Percentiles rank a stretch among this genome's conserved stretches.
phyloP scores from a whole-genome alignment of 805 yeast species.

The Ogataea ramenticola region DNA sequence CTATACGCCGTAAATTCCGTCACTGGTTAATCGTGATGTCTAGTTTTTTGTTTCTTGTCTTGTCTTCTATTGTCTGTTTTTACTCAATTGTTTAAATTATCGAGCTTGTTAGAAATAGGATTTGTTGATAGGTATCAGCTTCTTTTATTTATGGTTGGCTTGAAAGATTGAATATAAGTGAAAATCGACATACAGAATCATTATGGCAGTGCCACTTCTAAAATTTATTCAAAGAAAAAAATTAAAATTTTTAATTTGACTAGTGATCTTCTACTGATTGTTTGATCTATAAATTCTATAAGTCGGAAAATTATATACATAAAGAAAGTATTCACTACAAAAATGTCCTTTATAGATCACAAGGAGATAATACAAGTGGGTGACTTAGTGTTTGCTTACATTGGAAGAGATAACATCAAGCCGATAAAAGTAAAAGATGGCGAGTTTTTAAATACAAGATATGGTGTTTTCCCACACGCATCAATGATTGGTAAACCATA shows the following conservation, averaged over 20 bases:
- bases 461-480: constrained; percentile 82
- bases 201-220: neutral
- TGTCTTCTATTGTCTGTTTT: too few species aligned
- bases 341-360: neutral
- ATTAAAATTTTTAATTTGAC: too few species aligned
- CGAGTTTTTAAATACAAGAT: constrained; percentile 70
- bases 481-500: constrained; percentile 73
- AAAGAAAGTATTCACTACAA: neutral
- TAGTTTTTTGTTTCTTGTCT: neutral
- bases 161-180: neutral
- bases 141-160: neutral
- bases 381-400: constrained; percentile 80
- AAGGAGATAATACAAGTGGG: constrained; percentile 74
- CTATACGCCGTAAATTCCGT: neutral
- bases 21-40: too few species aligned
- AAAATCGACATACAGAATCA: too few species aligned
- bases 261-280: too few species aligned
- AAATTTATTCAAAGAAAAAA: too few species aligned
- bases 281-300: too few species aligned
- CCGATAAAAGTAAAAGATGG: constrained; percentile 60
- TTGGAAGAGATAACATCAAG: constrained; percentile 72
- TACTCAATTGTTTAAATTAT: neutral
- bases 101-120: neutral
- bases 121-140: neutral
- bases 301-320: too few species aligned